phyloP scores from a whole-genome alignment of 75 land plant species.

The Selaginella tamariscina region DNA sequence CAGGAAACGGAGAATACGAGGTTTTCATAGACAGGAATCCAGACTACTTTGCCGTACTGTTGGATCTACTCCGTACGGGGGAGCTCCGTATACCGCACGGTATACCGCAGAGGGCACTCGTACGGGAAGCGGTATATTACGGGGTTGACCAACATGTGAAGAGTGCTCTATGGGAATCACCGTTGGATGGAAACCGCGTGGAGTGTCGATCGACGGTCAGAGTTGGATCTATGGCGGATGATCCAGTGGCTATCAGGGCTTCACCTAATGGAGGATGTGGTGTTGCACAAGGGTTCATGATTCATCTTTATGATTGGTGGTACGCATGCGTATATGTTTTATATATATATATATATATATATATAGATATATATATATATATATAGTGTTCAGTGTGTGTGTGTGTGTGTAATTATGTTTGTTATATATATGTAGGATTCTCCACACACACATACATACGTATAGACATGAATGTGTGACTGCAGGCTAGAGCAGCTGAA shows the following conservation, averaged over 20 bases:
- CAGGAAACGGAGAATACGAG: constrained; percentile 15
- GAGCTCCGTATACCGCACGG: constrained; percentile 52
- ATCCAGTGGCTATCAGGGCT: constrained; percentile 80
- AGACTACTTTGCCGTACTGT: constrained; percentile 58
- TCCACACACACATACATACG: too few species aligned
- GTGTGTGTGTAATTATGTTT: too few species aligned
- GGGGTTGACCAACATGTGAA: constrained; percentile 62
- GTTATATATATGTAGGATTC: too few species aligned
- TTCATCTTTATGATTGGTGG: constrained; percentile 85
- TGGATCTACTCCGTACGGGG: constrained; percentile 86
- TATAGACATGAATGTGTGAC: too few species aligned
- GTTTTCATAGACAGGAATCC: constrained; percentile 86
- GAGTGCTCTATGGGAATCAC: constrained; percentile 45
- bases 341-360: too few species aligned
- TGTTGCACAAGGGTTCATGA: constrained; percentile 85
- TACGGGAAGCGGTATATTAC: constrained; percentile 66
- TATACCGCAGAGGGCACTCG: constrained; percentile 53
- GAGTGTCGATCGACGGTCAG: constrained; percentile 32
- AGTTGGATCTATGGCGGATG: constrained; percentile 72
- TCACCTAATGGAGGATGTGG: constrained; percentile 85
- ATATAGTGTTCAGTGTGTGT: too few species aligned
- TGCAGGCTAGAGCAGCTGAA: constrained; percentile 49
- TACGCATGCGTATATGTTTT: too few species aligned
- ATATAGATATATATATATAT: too few species aligned
- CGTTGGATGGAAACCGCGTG: constrained; percentile 67